Percentiles rank a stretch among this genome's conserved stretches.
Evolutionary conservation across 1,139 yeast species (phyloP).

Genomic region (Barnettozyma hawaiiensis): DNA sequence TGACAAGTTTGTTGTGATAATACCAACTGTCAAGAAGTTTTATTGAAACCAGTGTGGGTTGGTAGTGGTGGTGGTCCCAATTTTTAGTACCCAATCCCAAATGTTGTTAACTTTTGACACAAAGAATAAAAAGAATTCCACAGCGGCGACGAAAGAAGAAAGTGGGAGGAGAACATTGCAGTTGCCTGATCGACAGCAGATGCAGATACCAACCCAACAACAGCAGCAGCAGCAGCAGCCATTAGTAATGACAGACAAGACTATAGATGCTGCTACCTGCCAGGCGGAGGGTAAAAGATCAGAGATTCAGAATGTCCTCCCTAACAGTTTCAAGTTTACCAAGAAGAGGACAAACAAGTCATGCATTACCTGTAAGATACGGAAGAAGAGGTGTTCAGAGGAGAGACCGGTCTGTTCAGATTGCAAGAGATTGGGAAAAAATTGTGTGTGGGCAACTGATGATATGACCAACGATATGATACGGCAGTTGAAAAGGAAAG

Average conservation of each 20-base stretch:
- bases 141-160: neutral
- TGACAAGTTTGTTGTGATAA: too few species aligned
- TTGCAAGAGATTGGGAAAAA: conserved; percentile 42
- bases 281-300: neutral
- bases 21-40: too few species aligned
- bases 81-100: too few species aligned
- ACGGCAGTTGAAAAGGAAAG: conserved; percentile 23
- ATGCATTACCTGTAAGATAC: conserved; percentile 54
- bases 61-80: too few species aligned
- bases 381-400: conserved; percentile 62
- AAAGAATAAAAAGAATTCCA: neutral
- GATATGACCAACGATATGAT: conserved; percentile 23
- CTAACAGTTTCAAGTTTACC: conserved; percentile 21
- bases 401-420: conserved; percentile 48
- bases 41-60: too few species aligned
- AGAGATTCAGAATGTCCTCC: conserved; percentile 14
- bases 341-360: conserved; percentile 44
- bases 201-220: neutral
- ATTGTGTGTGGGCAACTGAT: conserved; percentile 41
- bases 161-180: neutral
- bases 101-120: conserved; percentile 1
- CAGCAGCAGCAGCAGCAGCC: neutral
- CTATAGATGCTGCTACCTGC: neutral
- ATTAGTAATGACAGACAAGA: neutral
- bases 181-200: neutral